Evolutionary conservation across 2,329 filamentous ascomycete species (phyloP).

Genomic region (Alternaria ventricosa): DNA sequence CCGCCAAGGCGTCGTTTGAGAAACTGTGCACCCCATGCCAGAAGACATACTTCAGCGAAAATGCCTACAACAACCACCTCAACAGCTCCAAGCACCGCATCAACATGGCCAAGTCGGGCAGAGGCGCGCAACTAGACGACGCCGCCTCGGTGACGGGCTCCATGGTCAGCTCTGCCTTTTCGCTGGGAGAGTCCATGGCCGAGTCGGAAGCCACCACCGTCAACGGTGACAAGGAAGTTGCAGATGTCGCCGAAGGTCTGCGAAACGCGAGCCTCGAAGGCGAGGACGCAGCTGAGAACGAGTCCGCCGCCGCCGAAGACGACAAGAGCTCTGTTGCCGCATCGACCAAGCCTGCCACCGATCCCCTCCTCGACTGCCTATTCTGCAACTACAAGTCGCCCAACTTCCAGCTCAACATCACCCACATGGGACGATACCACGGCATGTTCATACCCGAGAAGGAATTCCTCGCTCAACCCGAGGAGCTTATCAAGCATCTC

Average conservation of each 20-base stretch:
- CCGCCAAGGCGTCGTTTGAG: slow-evolving; percentile 87
- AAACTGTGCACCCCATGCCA: slow-evolving; percentile 81
- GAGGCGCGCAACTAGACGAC: slow-evolving; percentile 59
- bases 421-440: slow-evolving; percentile 91
- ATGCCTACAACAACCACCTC: slow-evolving; percentile 92
- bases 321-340: slow-evolving; percentile 43
- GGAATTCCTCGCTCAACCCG: slow-evolving; percentile 79
- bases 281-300: slow-evolving; percentile 52
- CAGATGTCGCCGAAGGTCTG: slow-evolving; percentile 77
- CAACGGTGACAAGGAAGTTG: slow-evolving; percentile 76
- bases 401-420: slow-evolving; percentile 74
- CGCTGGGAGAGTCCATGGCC: slow-evolving; percentile 78
- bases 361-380: slow-evolving; percentile 67
- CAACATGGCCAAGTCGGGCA: slow-evolving; percentile 60
- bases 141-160: slow-evolving; percentile 69
- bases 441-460: slow-evolving; percentile 96
- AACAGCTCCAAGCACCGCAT: slow-evolving; percentile 88
- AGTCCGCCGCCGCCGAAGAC: slow-evolving; percentile 51
- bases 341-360: slow-evolving; percentile 40
- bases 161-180: slow-evolving; percentile 89
- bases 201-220: slow-evolving; percentile 58
- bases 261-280: slow-evolving; percentile 64
- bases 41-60: slow-evolving; percentile 95
- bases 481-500: slow-evolving; percentile 80
- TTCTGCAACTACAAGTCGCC: slow-evolving; percentile 92